phyloP scores from a whole-genome alignment of 1,139 yeast genomes.

The Magnusiomyces paraingens region DNA sequence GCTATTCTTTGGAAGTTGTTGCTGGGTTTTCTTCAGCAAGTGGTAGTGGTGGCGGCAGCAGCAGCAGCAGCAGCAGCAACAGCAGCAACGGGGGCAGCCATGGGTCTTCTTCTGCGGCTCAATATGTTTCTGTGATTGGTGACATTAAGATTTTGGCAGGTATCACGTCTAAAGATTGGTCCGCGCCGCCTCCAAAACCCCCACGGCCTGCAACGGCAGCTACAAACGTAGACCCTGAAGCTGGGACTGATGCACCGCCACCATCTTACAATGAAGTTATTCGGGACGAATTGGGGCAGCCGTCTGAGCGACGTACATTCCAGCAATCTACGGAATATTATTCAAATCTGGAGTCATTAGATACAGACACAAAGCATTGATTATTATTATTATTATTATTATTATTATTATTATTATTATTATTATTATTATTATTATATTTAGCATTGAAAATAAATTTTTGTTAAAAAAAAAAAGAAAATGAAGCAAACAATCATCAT shows the following conservation, averaged over 20 bases:
- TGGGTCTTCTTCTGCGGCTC: constrained; percentile 15
- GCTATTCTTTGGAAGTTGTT: constrained; percentile 40
- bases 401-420: not conserved
- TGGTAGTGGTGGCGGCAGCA: constrained; percentile 23
- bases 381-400: not conserved
- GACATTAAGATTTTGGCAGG: constrained; percentile 24
- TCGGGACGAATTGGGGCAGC: constrained; percentile 8
- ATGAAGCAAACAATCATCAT: too few species aligned
- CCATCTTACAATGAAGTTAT: constrained; percentile 17
- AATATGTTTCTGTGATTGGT: constrained; percentile 20
- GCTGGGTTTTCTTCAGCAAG: constrained; percentile 40
- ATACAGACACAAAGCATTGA: constrained; percentile 11
- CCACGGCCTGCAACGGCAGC: not conserved
- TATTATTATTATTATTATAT: not conserved
- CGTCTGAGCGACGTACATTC: constrained; percentile 14
- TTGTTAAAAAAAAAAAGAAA: not conserved
- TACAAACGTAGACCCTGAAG: not conserved
- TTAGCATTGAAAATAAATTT: not conserved
- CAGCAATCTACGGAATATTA: constrained; percentile 14
- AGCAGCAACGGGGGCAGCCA: too few species aligned
- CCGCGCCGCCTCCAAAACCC: not conserved
- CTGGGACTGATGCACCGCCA: constrained; percentile 7
- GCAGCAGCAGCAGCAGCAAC: too few species aligned
- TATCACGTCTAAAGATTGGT: constrained; percentile 5
- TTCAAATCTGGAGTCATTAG: constrained; percentile 13